These are phyloP conservation scores for Vicia sativa DNA, from an alignment of 306 rosid species.

Conservation along the genomic window DNA sequence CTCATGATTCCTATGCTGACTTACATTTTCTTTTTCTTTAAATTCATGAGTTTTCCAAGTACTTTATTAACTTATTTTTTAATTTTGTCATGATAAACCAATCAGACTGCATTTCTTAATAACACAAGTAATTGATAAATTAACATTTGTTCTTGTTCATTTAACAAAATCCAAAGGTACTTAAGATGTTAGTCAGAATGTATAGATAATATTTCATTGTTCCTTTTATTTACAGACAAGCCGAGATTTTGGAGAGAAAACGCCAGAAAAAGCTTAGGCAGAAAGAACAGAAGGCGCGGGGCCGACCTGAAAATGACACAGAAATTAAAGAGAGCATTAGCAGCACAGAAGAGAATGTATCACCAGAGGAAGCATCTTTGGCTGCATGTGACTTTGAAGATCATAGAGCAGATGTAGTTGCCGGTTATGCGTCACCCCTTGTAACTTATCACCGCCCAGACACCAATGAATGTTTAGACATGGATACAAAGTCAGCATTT, in stretches of 20 bases:
- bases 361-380: constrained; percentile 53
- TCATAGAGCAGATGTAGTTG: constrained; percentile 39
- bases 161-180: constrained; percentile 16
- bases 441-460: constrained; percentile 45
- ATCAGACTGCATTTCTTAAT: constrained; percentile 3
- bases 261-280: constrained; percentile 87
- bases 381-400: constrained; percentile 43
- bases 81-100: constrained; percentile 22
- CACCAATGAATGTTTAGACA: constrained; percentile 49
- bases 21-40: constrained; percentile 27
- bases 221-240: constrained; percentile 56
- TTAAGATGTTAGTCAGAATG: neutral
- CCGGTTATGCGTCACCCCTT: constrained; percentile 40
- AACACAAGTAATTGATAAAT: neutral
- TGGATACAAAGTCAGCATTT: constrained; percentile 44
- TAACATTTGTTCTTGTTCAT: constrained; percentile 21
- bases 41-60: constrained; percentile 4
- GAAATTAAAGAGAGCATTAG: constrained; percentile 47
- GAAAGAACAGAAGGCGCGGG: constrained; percentile 76
- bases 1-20: constrained; percentile 10
- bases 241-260: constrained; percentile 77
- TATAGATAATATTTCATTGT: constrained; percentile 23
- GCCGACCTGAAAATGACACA: constrained; percentile 50
- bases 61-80: constrained; percentile 21
- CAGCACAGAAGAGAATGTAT: constrained; percentile 44